A percentile compares a stretch with the other conserved stretches of the same genome.
Conservation (phyloP, 2,329 filamentous ascomycete species). For the Immersiporthe knoxdaviesiana region DNA sequence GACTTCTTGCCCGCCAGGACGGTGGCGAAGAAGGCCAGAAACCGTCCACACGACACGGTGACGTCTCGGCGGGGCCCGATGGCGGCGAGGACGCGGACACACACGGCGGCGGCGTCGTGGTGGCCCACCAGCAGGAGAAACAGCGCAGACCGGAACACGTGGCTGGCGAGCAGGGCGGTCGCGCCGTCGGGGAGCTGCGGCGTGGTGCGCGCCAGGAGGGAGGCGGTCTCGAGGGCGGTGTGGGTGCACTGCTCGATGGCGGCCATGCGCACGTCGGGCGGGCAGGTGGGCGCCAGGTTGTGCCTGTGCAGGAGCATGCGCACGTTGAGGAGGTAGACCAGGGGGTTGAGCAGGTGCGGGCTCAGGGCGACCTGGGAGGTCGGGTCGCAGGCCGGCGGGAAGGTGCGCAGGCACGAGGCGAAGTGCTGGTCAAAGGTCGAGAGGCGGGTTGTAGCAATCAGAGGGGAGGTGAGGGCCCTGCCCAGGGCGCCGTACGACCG, state of each 20-base stretch:
- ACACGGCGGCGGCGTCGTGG: slow-evolving; percentile 71
- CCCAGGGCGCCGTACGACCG: slow-evolving; percentile 75
- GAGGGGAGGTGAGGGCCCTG: slow-evolving; percentile 69
- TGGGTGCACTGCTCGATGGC: slow-evolving; percentile 79
- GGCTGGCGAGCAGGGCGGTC: slow-evolving; percentile 75
- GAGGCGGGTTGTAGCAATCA: slow-evolving; percentile 68
- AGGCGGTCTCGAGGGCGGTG: slow-evolving; percentile 77
- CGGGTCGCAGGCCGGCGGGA: slow-evolving; percentile 75
- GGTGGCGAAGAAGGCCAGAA: slow-evolving; percentile 79
- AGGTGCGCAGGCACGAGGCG: slow-evolving; percentile 70
- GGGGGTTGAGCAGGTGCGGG: slow-evolving; percentile 72
- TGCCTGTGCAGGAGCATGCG: slow-evolving; percentile 87
- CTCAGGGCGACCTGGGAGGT: slow-evolving; percentile 70
- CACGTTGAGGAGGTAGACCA: slow-evolving; percentile 79
- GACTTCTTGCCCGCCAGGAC: slow-evolving; percentile 60
- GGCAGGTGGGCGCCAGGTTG: slow-evolving; percentile 76
- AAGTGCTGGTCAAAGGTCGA: slow-evolving; percentile 84
- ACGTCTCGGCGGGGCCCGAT: slow-evolving; percentile 74
- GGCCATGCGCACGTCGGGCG: slow-evolving; percentile 64
- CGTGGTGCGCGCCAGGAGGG: slow-evolving; percentile 69
- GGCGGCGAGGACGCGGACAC: slow-evolving; percentile 70
- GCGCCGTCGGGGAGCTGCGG: slow-evolving; percentile 67
- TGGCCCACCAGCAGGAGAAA: slow-evolving; percentile 77
- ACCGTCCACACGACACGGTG: slow-evolving; percentile 78
- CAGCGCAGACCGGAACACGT: slow-evolving; percentile 85